Evolutionary conservation across 148 eudicot genomes (phyloP), one percentile per base, ranked within the genome.

Genomic region (Talinum fruticosum): DNA sequence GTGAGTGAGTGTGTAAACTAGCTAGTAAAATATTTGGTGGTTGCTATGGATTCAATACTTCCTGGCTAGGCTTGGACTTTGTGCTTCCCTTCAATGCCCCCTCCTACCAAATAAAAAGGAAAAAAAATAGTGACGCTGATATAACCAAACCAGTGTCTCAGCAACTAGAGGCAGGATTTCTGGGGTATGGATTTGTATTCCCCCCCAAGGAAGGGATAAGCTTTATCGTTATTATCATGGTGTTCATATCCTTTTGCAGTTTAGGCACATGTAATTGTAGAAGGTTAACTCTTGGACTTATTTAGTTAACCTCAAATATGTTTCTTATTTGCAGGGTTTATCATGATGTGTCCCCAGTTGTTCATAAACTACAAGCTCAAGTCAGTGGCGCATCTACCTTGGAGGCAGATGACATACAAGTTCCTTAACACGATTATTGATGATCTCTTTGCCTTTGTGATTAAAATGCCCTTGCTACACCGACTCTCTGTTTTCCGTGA

Each of bases 341-440:
- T 90, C 44, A 91, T 96, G 99, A 96, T 96, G 99, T 96, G 99
- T 86, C 99, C 99, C 64, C 99, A 96, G 80, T 79, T 96, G 79
- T 96, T 96, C 84, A 96, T 96, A 82, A 96, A 96, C 87, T 96
- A 91, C 79, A 96, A 96, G 87, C 82, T 96, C 80, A 83, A 96
- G 84, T 96, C 99, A 8, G 99, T 96, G 81, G 99, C 99, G 68
- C 99, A 96, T 82, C 72, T 96, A 75, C 99, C 99, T 18, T 96
- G 99, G 99, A 91, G 99, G 83, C 99, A 96, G 79, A 96, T 96
- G 99, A 96, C 99, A 19, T 96, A 96, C 94, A 96, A 96, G 86
- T 96, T 96, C 81, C 88, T 96, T 49, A 96, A 96, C 89, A 96
- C 99, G 10, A 96, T 96, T 32, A 93, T 96, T 62, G 99, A 96